These are phyloP conservation scores for Lipomyces lipofer DNA, from an alignment of 805 yeast genomes.

Conservation along the genomic window DNA sequence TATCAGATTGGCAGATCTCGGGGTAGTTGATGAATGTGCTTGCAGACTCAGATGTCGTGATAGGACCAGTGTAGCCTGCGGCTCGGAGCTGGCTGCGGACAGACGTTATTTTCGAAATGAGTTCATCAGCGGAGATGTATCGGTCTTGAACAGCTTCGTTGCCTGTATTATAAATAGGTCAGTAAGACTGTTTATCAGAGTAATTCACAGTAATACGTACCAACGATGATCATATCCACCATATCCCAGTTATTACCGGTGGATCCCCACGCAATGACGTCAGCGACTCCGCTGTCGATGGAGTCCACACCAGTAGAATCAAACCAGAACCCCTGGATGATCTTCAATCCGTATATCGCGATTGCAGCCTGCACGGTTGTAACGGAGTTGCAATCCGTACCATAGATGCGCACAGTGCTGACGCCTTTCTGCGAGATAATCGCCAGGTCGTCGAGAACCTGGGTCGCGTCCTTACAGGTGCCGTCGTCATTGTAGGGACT, in stretches of 20 bases:
- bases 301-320: constrained; percentile 62
- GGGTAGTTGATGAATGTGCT: constrained; percentile 64
- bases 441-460: constrained; percentile 62
- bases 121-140: constrained; percentile 59
- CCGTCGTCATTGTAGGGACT: constrained; percentile 61
- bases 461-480: constrained; percentile 61
- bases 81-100: constrained; percentile 58
- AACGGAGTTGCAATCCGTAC: constrained; percentile 80
- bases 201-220: too few species aligned
- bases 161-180: constrained; percentile 49
- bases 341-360: constrained; percentile 52
- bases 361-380: constrained; percentile 41
- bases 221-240: constrained; percentile 70
- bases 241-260: constrained; percentile 59
- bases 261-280: constrained; percentile 53
- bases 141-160: constrained; percentile 79
- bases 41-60: constrained; percentile 93
- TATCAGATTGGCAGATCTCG: constrained; percentile 58
- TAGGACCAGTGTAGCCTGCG: constrained; percentile 75
- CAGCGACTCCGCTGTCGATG: constrained; percentile 59
- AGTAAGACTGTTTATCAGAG: too few species aligned
- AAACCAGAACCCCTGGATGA: constrained; percentile 90
- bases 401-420: constrained; percentile 70
- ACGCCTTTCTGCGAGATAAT: constrained; percentile 64
- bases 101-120: constrained; percentile 61